Base-by-base conservation (phyloP, 208 protist species). In the Naegleria gruberi region DNA sequence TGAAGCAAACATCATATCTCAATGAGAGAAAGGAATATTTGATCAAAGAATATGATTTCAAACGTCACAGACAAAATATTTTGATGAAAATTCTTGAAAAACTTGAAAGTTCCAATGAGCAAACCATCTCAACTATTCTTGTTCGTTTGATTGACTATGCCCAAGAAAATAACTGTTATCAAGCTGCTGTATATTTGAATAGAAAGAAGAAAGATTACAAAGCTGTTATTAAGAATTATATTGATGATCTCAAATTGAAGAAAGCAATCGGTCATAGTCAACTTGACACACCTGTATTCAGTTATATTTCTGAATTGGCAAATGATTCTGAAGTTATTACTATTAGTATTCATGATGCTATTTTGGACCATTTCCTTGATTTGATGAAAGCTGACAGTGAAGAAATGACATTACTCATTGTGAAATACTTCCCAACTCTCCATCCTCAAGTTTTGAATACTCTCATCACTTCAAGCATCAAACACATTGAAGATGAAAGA, bases 151-250 rank as follows among this genome's bases (percentile, higher is more conserved):
- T 77, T 77, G 65, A 77, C n/a, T 37, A 37, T 30, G 65, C 65
- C 6, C 65, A 77, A 77, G 65, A 77, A 77, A 77, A 77, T 77
- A 37, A 37, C 12, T 77, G 65, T 77, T 77, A 77, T 77, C 26
- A 77, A 5, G 65, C 34, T 77, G 65, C 30, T 77, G 65, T 77
- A 1, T 77, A 37, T 77, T 77, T 77, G 30, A 37, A 37, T 77
- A 77, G 8, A 37, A 77, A 77, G 30, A 77, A 77, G 65, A 77
- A 77, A 77, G 65, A 77, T 77, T 77, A 77, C 30, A 77, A 77
- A n/a, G 30, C 17, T 37, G 65, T 77, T 8, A 77, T 77, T 77
- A 77, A 77, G 30, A 77, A 77, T n/a, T 77, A 37, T 77, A 77
- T 77, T 77, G 30, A 77, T 77, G 65, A 77, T n/a, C 34, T 77